phyloP scores from a whole-genome alignment of 768 basidiomycete species.

The Phylloporus sp. region DNA sequence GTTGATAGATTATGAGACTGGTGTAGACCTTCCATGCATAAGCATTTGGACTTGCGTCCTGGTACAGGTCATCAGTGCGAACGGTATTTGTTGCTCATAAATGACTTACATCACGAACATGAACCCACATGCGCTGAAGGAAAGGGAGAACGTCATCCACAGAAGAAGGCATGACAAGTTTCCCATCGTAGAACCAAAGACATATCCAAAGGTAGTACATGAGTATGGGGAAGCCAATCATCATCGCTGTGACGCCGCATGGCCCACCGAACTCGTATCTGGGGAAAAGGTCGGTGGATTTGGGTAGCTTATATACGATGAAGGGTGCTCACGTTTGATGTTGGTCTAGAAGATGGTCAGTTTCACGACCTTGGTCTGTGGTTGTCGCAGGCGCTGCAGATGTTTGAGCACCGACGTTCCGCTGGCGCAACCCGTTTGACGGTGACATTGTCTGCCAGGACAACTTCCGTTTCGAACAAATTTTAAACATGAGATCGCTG shows the following conservation, averaged over 20 bases:
- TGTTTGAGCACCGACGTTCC: constrained; percentile 22
- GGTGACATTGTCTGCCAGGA: constrained; percentile 22
- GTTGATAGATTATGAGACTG: constrained; percentile 83
- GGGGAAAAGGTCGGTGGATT: constrained; percentile 6
- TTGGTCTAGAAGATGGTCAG: constrained; percentile 69
- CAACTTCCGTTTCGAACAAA: constrained; percentile 1
- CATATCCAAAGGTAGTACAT: constrained; percentile 99
- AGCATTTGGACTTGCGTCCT: constrained; percentile 89
- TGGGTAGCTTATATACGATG: not conserved
- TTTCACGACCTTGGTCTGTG: constrained; percentile 69
- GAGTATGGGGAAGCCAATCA: constrained; percentile 87
- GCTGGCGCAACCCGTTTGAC: constrained; percentile 32
- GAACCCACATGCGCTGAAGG: constrained; percentile 77
- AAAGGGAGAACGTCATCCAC: constrained; percentile 73
- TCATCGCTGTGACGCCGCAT: constrained; percentile 85
- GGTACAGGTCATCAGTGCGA: not conserved
- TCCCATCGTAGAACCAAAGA: constrained; percentile 92
- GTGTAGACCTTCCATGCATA: constrained; percentile 91
- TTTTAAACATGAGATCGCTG: constrained; percentile 7
- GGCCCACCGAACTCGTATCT: constrained; percentile 98
- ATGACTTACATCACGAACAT: constrained; percentile 65
- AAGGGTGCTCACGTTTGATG: constrained; percentile 50
- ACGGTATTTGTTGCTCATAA: not conserved
- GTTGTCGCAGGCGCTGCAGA: constrained; percentile 26
- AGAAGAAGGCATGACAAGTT: constrained; percentile 65